phyloP scores from a whole-genome alignment of 163 green algal genomes.

The Scenedesmus sp. region DNA sequence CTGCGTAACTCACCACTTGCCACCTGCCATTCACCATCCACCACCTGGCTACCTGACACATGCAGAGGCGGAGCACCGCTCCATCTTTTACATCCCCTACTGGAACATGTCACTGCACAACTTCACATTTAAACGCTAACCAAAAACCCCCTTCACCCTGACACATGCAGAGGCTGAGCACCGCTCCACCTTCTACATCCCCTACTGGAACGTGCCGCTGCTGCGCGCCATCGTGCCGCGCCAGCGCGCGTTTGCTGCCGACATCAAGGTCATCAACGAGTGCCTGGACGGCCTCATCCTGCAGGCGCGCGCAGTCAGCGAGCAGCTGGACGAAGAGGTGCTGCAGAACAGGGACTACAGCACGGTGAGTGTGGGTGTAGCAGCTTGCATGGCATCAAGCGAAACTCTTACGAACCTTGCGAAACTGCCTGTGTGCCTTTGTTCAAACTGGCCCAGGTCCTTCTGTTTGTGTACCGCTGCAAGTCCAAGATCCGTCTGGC shows the following conservation, averaged over 20 bases:
- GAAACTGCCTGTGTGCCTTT: too few species aligned
- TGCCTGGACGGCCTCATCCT: slow-evolving; percentile 90
- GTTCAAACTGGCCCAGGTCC: too few species aligned
- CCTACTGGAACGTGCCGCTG: slow-evolving; percentile 98
- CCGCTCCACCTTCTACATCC: slow-evolving; percentile 98
- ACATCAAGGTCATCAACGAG: slow-evolving; percentile 87
- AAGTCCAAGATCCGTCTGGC: too few species aligned
- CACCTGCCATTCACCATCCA: too few species aligned
- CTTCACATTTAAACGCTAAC: too few species aligned
- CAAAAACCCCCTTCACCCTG: too few species aligned
- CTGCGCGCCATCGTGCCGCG: slow-evolving; percentile 87
- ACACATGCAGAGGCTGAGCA: slow-evolving; percentile 96
- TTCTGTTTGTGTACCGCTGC: too few species aligned
- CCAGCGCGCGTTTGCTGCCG: slow-evolving; percentile 84
- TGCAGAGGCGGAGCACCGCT: slow-evolving; percentile 96
- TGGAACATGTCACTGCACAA: slow-evolving; percentile 97
- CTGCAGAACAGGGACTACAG: slow-evolving; percentile 95
- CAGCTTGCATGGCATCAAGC: too few species aligned
- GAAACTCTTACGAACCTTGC: too few species aligned
- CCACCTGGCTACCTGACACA: too few species aligned
- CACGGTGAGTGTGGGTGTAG: too few species aligned
- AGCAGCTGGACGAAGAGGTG: slow-evolving; percentile 91
- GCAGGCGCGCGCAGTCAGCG: slow-evolving; percentile 73
- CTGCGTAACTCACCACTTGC: too few species aligned
- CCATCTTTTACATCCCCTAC: slow-evolving; percentile 99